These are phyloP conservation scores for Kernera saxatilis DNA, from an alignment of 345 rosid genomes.

Conservation along the genomic window DNA sequence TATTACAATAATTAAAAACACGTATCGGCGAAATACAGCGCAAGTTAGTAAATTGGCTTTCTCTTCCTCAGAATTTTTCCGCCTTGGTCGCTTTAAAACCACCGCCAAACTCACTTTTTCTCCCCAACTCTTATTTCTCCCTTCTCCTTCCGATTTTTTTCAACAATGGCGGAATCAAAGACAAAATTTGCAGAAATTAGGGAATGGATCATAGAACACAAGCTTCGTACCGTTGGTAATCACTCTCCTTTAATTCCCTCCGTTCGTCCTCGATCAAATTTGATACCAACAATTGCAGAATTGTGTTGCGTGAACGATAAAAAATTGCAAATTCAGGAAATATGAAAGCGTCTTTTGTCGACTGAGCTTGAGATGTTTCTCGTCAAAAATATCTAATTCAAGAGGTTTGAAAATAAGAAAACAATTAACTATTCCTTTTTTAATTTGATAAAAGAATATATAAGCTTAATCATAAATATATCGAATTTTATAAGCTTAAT, in stretches of 20 bases:
- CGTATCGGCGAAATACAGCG: not conserved
- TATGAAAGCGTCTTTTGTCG: too few species aligned
- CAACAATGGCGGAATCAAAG: slow-evolving; percentile 63
- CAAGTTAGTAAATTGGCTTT: slow-evolving; percentile 24
- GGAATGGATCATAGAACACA: slow-evolving; percentile 81
- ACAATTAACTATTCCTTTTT: too few species aligned
- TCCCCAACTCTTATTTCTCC: not conserved
- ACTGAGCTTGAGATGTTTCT: too few species aligned
- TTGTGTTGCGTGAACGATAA: too few species aligned
- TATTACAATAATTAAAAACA: too few species aligned
- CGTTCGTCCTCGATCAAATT: not conserved
- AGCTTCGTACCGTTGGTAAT: slow-evolving; percentile 92
- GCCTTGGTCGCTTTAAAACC: slow-evolving; percentile 19
- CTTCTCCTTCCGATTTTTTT: not conserved
- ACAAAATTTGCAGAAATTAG: slow-evolving; percentile 52
- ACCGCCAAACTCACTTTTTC: not conserved
- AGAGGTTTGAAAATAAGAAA: too few species aligned
- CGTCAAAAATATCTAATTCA: too few species aligned
- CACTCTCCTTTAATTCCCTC: not conserved
- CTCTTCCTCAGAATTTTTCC: not conserved
- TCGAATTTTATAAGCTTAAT: too few species aligned
- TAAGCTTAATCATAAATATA: too few species aligned
- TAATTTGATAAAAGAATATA: too few species aligned
- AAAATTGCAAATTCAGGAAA: too few species aligned
- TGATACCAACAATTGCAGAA: too few species aligned